Evolutionary conservation across 352 stramenopile genomes (phyloP).

Genomic region (Phytopythium vexans): DNA sequence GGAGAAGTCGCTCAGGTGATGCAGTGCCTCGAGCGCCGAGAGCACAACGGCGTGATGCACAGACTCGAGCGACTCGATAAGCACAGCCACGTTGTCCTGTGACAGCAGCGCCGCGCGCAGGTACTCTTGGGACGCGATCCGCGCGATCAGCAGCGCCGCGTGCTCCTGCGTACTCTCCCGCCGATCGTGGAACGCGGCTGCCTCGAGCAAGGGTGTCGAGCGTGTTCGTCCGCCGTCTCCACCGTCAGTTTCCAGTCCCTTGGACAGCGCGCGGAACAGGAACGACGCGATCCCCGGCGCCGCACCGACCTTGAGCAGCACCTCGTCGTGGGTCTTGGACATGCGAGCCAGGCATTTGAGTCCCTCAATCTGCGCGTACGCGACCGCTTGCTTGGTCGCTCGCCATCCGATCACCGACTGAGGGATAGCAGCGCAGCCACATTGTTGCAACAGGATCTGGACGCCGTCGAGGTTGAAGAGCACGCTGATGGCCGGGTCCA

Average conservation of each 20-base stretch:
- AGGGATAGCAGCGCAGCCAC: constrained; percentile 12
- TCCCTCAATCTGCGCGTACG: constrained; percentile 43
- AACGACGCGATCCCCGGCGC: constrained; percentile 32
- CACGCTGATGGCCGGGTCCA: constrained; percentile 50
- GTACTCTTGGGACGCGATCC: constrained; percentile 47
- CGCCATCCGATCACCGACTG: constrained; percentile 4
- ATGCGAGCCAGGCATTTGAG: constrained; percentile 68
- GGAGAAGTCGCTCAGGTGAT: constrained; percentile 53
- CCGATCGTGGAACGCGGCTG: background rate
- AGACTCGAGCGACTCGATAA: constrained; percentile 75
- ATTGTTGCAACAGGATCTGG: constrained; percentile 49
- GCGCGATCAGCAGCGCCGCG: constrained; percentile 55
- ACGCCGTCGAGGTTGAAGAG: constrained; percentile 69
- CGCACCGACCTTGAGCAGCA: constrained; percentile 63
- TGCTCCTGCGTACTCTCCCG: constrained; percentile 38
- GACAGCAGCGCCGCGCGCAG: constrained; percentile 48
- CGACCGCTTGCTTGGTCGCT: constrained; percentile 5
- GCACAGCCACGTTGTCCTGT: constrained; percentile 44
- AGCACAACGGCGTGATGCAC: constrained; percentile 67
- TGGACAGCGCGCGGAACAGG: constrained; percentile 39
- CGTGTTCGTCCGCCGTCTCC: background rate
- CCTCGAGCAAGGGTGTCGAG: background rate
- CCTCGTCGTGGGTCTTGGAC: constrained; percentile 49
- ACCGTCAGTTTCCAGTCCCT: constrained; percentile 1
- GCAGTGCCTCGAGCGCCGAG: constrained; percentile 51